Evolutionary conservation across 208 protist species (phyloP), one percentile per base, ranked within the genome.

Genomic region (Crithidia sp.): DNA sequence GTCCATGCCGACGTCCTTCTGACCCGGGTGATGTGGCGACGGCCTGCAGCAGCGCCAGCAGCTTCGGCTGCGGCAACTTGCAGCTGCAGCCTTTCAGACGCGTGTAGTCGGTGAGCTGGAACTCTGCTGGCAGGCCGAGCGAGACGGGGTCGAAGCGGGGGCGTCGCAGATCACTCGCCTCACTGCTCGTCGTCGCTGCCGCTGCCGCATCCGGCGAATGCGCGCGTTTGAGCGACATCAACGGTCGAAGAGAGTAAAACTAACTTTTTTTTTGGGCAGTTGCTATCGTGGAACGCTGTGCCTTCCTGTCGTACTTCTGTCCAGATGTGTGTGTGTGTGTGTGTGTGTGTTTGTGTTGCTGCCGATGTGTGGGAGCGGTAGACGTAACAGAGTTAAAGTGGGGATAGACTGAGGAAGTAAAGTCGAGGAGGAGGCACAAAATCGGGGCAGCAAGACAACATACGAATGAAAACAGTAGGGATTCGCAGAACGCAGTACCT

Each of bases 21-120:
- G 76, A 17, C 90, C 90, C 87, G n/a, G 88, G 87, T 12, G 77
- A 81, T 41, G 85, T 84, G 45, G 82, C 83, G 9, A 97, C 89
- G 37, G 63, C 86, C 60, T 88, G 79, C n/a, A 98, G 88, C 17
- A 98, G 83, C 3, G 82, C 56, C 14, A 97, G 77, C 57, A 98
- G 85, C 69, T 98, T 95, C 13, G 89, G 75, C 78, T 98, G 95
- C 13, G 97, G 95, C 28, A 98, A 72, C 87, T 98, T 98, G 85
- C 97, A 98, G 71, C 97, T 97, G 79, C 94, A 97, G 12, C 93
- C 94, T 68, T 96, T 97, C 28, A 97, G 84, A 4, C 88, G 80
- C 4, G 91, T 95, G 87, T 94, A 97, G 77, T 96, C 86, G 14
- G 93, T 98, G 16, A 98, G 79, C 44, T 89, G 71, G 73, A 98